phyloP scores from a whole-genome alignment of 1,139 yeast genomes.

The Hanseniaspora sp. region DNA sequence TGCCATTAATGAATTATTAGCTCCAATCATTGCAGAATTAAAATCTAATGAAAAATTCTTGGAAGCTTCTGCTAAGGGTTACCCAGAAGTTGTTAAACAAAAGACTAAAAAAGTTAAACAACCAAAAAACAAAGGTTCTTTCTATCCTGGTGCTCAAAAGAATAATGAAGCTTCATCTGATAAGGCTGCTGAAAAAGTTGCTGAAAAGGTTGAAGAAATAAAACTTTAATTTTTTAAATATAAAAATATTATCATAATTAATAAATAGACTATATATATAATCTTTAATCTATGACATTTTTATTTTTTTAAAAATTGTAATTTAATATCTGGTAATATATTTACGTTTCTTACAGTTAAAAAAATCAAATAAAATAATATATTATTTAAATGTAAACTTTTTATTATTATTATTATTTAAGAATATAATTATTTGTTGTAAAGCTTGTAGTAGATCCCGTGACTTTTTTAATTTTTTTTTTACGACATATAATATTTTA shows the following conservation, averaged over 20 bases:
- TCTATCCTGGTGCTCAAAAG: conserved; percentile 54
- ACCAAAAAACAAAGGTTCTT: conserved; percentile 75
- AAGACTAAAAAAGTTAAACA: conserved; percentile 56
- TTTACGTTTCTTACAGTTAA: too few relatives aligned
- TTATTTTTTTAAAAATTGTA: too few relatives aligned
- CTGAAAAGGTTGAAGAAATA: conserved; percentile 31
- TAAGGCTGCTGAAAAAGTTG: conserved; percentile 22
- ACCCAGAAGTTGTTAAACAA: conserved; percentile 61
- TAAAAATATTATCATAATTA: background rate
- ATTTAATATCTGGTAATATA: too few relatives aligned
- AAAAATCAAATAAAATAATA: too few relatives aligned
- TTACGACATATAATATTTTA: too few relatives aligned
- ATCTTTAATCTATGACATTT: too few relatives aligned
- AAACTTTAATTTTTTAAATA: conserved; percentile 22
- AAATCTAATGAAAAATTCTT: conserved; percentile 56
- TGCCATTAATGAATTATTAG: conserved; percentile 65
- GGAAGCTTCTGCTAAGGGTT: conserved; percentile 65
- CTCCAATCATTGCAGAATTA: conserved; percentile 70
- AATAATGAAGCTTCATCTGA: conserved; percentile 19
- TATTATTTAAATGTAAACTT: background rate
- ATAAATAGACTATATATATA: too few relatives aligned
- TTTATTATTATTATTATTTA: too few relatives aligned
- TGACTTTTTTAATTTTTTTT: too few relatives aligned
- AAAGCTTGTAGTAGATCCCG: too few relatives aligned
- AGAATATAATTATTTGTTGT: too few relatives aligned